Evolutionary conservation across 2,329 filamentous ascomycete genomes (phyloP), one percentile per base, ranked within the genome.

Genomic region (Fusarium sp.): DNA sequence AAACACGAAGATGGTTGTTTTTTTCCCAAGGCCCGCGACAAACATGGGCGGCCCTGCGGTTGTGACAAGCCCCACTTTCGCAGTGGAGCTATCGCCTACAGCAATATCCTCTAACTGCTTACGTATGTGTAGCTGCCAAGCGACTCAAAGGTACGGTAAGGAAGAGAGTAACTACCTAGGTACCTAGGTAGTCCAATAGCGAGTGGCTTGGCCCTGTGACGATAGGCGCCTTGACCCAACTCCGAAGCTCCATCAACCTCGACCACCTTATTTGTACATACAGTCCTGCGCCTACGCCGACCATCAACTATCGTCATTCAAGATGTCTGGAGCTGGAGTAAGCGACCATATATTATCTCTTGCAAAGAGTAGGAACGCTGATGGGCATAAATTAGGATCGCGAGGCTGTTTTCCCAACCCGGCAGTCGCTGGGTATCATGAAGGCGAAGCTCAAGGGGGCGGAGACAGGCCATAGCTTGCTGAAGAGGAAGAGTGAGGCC

Each of bases 401-500:
- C 77, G 95, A 99, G 81, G 86, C 93, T 74, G 94, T 99, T 80
- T 99, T 99, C 80, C 92, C 95, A 73, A 99, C 95, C 75, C 92
- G 95, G 74, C 95, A 99, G 83, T 96, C 93, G 77, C 84, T 99
- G 80, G 93, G 93, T 67, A 80, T 96, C 75, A 99, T 99, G 94
- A 98, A 98, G 81, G 88, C 90, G 68, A 99, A 99, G 84, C 88
- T 99, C 75, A 98, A 98, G 83, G 94, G 91, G 62, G 91, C 91
- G 53, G 90, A 94, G 77, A 92, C 88, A 41, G 95, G 95, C 44
- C 94, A 99, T 81, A 97, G 91, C 77, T 82, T 99, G 75, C 82
- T 99, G 64, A 99, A 99, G 84, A 86, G 95, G 74, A 99, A 99
- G 84, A 97, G 93, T 77, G 95, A 99, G 80, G 95, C 95, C 70